Percentiles rank a stretch among this genome's conserved stretches.
Conservation (phyloP, 345 rosid species). For the Euphorbia lathyris region DNA sequence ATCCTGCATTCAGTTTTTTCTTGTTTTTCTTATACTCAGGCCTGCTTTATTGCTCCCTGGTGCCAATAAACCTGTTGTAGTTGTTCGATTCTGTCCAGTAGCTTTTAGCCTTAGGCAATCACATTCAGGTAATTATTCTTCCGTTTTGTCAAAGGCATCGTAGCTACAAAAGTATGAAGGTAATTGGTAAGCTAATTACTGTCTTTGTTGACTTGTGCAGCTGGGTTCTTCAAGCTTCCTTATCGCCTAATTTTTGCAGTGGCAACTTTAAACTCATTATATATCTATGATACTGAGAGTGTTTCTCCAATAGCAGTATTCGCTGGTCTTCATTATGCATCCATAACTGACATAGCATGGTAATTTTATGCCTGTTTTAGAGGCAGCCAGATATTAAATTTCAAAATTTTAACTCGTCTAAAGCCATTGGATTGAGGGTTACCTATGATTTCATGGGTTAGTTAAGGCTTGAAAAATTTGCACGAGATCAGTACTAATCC, state of each 20-base stretch:
- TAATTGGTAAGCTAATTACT: slow-evolving; percentile 6
- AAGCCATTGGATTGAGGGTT: not conserved
- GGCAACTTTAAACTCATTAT: slow-evolving; percentile 85
- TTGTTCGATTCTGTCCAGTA: slow-evolving; percentile 83
- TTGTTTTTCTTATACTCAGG: slow-evolving; percentile 35
- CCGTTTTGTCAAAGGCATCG: not conserved
- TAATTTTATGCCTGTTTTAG: slow-evolving; percentile 20
- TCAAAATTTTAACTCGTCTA: not conserved
- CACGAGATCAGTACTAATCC: not conserved
- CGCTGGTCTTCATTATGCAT: slow-evolving; percentile 95
- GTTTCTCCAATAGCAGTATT: slow-evolving; percentile 63
- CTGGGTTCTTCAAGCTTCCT: slow-evolving; percentile 84
- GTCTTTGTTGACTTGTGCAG: slow-evolving; percentile 39
- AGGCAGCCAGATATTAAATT: not conserved
- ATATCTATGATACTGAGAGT: slow-evolving; percentile 85
- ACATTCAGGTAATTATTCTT: slow-evolving; percentile 47
- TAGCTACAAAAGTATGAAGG: not conserved
- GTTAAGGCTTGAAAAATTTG: not conserved
- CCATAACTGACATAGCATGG: slow-evolving; percentile 91
- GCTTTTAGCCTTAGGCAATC: slow-evolving; percentile 58
- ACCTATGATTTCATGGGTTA: not conserved
- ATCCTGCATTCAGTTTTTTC: slow-evolving; percentile 3
- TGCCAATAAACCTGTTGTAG: slow-evolving; percentile 87
- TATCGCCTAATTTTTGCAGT: slow-evolving; percentile 83
- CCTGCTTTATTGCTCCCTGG: slow-evolving; percentile 89